Percentiles rank a stretch among this genome's conserved stretches.
These are phyloP conservation scores for Pythium periplocum DNA, from an alignment of 352 stramenopile species.

Conservation along the genomic window DNA sequence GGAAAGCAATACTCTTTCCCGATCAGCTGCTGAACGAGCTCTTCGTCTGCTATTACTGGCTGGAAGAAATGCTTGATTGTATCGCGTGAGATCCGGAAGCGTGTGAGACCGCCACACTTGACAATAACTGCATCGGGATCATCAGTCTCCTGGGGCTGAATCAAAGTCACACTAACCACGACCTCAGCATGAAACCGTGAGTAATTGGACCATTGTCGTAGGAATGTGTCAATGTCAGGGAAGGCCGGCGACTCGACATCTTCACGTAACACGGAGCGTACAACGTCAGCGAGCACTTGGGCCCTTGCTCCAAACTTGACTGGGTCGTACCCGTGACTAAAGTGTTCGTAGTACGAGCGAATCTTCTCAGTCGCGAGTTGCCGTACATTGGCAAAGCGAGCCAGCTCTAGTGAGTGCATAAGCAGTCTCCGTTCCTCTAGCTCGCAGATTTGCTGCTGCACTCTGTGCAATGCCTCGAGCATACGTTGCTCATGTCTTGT, in stretches of 20 bases:
- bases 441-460: constrained; percentile 35
- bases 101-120: constrained; percentile 33
- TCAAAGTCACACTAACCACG: constrained; percentile 20
- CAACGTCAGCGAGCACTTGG: constrained; percentile 25
- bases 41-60: constrained; percentile 43
- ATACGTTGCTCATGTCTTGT: constrained; percentile 23
- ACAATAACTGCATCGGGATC: constrained; percentile 28
- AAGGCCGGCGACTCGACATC: constrained; percentile 51
- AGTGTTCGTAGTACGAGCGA: constrained; percentile 42
- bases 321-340: constrained; percentile 39
- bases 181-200: constrained; percentile 52
- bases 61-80: constrained; percentile 67
- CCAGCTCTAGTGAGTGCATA: constrained; percentile 34
- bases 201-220: constrained; percentile 56
- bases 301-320: constrained; percentile 7
- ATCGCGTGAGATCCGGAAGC: constrained; percentile 51
- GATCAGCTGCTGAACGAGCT: constrained; percentile 57
- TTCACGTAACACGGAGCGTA: constrained; percentile 43
- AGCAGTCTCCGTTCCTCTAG: constrained; percentile 42
- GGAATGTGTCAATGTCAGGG: constrained; percentile 39
- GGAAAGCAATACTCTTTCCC: constrained; percentile 52
- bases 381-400: constrained; percentile 34
- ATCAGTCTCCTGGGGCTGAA: constrained; percentile 26
- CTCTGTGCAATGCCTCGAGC: constrained; percentile 19
- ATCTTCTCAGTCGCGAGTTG: constrained; percentile 36